A percentile compares a stretch with the other conserved stretches of the same genome.
These are phyloP conservation scores for Hanseniaspora valbyensis DNA, from an alignment of 805 yeast species.

Conservation along the genomic window DNA sequence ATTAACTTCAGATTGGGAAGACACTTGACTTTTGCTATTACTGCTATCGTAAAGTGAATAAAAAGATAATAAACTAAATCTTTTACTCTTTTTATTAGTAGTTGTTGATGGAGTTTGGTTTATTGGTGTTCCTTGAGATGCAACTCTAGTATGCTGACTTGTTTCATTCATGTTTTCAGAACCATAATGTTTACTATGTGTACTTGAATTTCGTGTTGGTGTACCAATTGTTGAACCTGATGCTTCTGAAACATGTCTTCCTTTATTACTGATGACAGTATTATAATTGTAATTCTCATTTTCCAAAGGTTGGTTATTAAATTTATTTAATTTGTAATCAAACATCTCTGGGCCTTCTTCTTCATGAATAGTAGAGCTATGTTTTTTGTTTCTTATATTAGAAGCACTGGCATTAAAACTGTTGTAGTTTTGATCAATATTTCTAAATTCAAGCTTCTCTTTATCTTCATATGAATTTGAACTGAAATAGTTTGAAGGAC, in stretches of 20 bases:
- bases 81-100: constrained; percentile 25
- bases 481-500: background rate
- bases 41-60: constrained; percentile 23
- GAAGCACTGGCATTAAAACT: background rate
- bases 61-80: constrained; percentile 36
- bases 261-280: background rate
- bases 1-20: constrained; percentile 10
- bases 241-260: constrained; percentile 11
- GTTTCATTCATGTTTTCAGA: constrained; percentile 2
- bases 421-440: background rate
- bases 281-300: constrained; percentile 1
- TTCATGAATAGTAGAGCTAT: constrained; percentile 13
- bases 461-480: background rate
- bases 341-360: constrained; percentile 7
- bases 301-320: background rate
- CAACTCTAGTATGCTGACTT: background rate
- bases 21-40: constrained; percentile 19
- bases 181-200: constrained; percentile 9
- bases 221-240: constrained; percentile 14
- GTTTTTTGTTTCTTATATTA: constrained; percentile 1
- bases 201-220: constrained; percentile 17
- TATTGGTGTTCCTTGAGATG: background rate
- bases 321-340: background rate
- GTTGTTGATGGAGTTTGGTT: constrained; percentile 5
- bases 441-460: background rate